Evolutionary conservation across 192 early-diverging fungal species (phyloP).

Genomic region (Coemansia sp.): DNA sequence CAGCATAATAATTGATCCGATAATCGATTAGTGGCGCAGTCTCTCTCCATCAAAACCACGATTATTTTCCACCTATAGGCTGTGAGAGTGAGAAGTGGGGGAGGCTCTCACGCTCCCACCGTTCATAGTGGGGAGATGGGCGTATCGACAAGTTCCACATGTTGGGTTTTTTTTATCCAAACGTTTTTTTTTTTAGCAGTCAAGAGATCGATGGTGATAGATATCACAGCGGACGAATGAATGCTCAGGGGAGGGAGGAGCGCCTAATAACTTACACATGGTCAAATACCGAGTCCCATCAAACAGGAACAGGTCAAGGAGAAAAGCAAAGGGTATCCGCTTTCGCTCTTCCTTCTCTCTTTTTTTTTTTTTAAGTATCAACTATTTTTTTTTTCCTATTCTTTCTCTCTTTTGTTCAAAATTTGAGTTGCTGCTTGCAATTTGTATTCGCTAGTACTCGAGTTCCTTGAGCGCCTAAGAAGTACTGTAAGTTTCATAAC

Average conservation of each 20-base stretch:
- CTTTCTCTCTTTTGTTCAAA: not conserved
- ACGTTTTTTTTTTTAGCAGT: not conserved
- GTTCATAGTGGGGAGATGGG: not conserved
- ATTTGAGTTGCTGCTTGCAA: constrained; percentile 8
- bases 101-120: too few species aligned
- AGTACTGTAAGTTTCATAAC: not conserved
- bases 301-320: not conserved
- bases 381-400: not conserved
- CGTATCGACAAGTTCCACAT: constrained; percentile 48
- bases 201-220: not conserved
- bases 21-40: constrained; percentile 3
- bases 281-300: not conserved
- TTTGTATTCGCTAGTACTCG: not conserved
- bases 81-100: not conserved
- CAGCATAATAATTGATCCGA: not conserved
- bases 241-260: not conserved
- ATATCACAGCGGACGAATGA: not conserved
- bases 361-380: not conserved
- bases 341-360: not conserved
- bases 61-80: not conserved
- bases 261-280: constrained; percentile 3
- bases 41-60: too few species aligned
- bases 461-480: not conserved
- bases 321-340: not conserved
- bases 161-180: constrained; percentile 10